A percentile compares a stretch with the other conserved stretches of the same genome.
phyloP scores from a whole-genome alignment of 2,329 filamentous ascomycete species.

The Alternaria brassicae region DNA sequence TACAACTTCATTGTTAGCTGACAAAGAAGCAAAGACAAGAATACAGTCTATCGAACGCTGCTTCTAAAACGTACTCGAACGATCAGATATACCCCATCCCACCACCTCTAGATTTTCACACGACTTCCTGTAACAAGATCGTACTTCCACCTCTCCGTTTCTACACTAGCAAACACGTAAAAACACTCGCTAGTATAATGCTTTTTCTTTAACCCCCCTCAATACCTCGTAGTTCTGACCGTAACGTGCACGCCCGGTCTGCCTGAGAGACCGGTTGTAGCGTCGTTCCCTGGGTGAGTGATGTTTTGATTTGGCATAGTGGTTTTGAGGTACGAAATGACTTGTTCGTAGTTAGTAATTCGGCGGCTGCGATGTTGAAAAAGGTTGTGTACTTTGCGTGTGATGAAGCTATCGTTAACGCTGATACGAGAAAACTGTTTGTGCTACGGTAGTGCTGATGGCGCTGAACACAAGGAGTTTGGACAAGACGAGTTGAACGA shows the following conservation, averaged over 20 bases:
- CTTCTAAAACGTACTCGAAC: background rate
- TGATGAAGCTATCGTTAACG: background rate
- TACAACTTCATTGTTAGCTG: background rate
- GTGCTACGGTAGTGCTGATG: background rate
- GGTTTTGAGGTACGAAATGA: slow-evolving; percentile 17
- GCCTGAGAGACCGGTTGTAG: slow-evolving; percentile 36
- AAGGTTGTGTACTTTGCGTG: slow-evolving; percentile 19
- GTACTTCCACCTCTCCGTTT: slow-evolving; percentile 32
- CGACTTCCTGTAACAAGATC: slow-evolving; percentile 30
- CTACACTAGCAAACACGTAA: slow-evolving; percentile 31
- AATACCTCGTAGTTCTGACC: slow-evolving; percentile 16
- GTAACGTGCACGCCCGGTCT: slow-evolving; percentile 37
- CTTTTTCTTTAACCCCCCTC: slow-evolving; percentile 16
- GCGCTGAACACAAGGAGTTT: background rate
- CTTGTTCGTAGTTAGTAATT: slow-evolving; percentile 22
- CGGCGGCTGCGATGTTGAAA: slow-evolving; percentile 32
- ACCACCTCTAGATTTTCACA: slow-evolving; percentile 4
- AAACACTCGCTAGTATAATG: slow-evolving; percentile 25
- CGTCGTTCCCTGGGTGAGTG: slow-evolving; percentile 27
- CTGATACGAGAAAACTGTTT: background rate
- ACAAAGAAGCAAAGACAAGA: background rate
- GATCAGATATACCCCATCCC: background rate
- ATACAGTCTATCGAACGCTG: background rate
- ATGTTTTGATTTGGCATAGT: slow-evolving; percentile 24
- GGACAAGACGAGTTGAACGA: slow-evolving; percentile 14